These are phyloP conservation scores for Suillus fuscotomentosus DNA, from an alignment of 768 basidiomycete species.

Conservation along the genomic window DNA sequence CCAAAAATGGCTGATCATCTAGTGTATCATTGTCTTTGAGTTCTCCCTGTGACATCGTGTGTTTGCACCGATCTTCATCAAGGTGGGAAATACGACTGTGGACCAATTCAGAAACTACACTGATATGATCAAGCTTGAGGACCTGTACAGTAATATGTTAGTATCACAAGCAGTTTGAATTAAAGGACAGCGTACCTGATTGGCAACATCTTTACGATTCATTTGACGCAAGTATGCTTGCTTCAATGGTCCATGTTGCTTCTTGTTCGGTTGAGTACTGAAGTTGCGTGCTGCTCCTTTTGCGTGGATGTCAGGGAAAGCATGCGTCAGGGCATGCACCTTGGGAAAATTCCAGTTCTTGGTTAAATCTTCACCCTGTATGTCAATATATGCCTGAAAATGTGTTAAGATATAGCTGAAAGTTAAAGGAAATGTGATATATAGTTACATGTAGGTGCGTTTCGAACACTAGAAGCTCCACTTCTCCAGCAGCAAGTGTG, in stretches of 20 bases:
- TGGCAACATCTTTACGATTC: slow-evolving; percentile 32
- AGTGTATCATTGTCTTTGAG: neutral
- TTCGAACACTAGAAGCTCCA: neutral
- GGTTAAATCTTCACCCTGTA: neutral
- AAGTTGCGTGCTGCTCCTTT: slow-evolving; percentile 17
- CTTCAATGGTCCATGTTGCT: slow-evolving; percentile 26
- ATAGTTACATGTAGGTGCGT: neutral
- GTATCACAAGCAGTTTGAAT: neutral
- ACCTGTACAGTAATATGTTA: neutral
- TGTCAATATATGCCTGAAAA: neutral
- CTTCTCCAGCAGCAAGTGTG: slow-evolving; percentile 20
- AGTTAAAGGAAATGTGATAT: neutral
- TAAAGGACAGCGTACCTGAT: slow-evolving; percentile 22
- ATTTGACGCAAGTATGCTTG: slow-evolving; percentile 22
- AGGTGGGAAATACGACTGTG: neutral
- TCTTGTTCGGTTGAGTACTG: slow-evolving; percentile 31
- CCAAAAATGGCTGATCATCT: neutral
- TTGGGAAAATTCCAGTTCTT: slow-evolving; percentile 5
- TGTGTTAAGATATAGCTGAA: neutral
- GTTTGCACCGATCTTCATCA: neutral
- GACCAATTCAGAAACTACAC: neutral
- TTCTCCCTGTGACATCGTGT: neutral
- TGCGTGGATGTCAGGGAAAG: neutral
- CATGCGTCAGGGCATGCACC: slow-evolving; percentile 2
- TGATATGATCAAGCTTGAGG: slow-evolving; percentile 1